phyloP scores from a whole-genome alignment of 2,329 filamentous ascomycete genomes.

The Xylaria sp. region DNA sequence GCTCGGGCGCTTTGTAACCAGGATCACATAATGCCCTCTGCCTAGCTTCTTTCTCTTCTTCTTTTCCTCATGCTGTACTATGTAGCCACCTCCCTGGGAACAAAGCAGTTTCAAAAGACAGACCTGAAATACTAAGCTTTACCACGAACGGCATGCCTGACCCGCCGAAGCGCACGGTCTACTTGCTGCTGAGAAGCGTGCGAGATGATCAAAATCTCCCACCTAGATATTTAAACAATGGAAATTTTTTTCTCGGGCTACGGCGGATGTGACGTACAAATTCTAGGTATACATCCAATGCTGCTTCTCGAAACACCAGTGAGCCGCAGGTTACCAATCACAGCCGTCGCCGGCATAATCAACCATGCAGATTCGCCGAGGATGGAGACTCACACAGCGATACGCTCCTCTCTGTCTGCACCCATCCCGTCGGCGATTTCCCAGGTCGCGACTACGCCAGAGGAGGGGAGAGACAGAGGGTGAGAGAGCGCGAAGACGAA shows the following conservation, averaged over 20 bases:
- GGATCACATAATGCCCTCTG: conserved; percentile 2
- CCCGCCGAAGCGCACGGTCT: conserved; percentile 9
- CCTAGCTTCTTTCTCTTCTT: not conserved
- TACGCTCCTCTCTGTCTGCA: conserved; percentile 21
- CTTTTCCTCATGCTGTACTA: not conserved
- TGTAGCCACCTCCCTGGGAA: not conserved
- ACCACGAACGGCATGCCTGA: conserved; percentile 7
- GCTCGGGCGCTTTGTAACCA: not conserved
- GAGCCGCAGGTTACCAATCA: conserved; percentile 30
- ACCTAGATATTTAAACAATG: conserved; percentile 1
- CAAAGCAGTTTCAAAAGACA: not conserved
- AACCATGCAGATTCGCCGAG: conserved; percentile 25
- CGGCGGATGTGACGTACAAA: conserved; percentile 30
- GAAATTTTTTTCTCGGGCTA: conserved; percentile 25
- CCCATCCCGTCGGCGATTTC: conserved; percentile 11
- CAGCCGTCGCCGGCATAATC: conserved; percentile 23
- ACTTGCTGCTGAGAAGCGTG: conserved; percentile 4
- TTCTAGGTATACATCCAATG: conserved; percentile 24
- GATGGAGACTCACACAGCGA: conserved; percentile 18
- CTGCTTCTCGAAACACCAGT: conserved; percentile 23
- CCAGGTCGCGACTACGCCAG: conserved; percentile 12
- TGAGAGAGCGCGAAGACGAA: conserved; percentile 7
- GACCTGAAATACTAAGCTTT: conserved; percentile 16
- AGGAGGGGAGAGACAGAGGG: not conserved
- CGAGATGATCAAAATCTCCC: conserved; percentile 8